A percentile compares a stretch with the other conserved stretches of the same genome.
These are phyloP conservation scores for Schwanniomyces sp. DNA, from an alignment of 805 yeast genomes.

Conservation along the genomic window DNA sequence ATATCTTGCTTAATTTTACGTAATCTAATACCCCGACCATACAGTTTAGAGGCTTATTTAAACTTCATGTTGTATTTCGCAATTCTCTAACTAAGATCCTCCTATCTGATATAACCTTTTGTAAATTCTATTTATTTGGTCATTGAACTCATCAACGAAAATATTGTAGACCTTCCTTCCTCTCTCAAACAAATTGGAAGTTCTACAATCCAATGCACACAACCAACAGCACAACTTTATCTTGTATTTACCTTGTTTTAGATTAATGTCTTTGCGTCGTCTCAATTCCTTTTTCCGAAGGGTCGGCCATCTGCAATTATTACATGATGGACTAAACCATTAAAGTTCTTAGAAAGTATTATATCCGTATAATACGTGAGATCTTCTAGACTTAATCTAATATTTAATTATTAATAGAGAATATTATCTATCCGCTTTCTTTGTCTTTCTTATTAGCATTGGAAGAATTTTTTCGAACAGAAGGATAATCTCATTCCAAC, in stretches of 20 bases:
- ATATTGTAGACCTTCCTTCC: too few species aligned
- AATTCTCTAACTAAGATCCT: too few species aligned
- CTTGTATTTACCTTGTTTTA: constrained; percentile 19
- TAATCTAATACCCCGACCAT: too few species aligned
- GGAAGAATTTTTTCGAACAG: too few species aligned
- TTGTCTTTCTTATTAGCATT: neutral
- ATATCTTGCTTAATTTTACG: too few species aligned
- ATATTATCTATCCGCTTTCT: neutral
- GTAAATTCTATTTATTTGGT: too few species aligned
- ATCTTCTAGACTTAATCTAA: neutral
- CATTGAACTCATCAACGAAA: too few species aligned
- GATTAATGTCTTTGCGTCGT: constrained; percentile 16
- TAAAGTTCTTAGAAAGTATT: neutral
- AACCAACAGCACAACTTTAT: constrained; percentile 23
- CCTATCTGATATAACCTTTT: too few species aligned
- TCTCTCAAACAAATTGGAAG: too few species aligned
- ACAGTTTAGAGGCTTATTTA: too few species aligned
- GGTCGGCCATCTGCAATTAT: constrained; percentile 31
- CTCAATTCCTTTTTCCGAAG: constrained; percentile 31
- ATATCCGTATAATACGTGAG: neutral
- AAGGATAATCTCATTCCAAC: too few species aligned
- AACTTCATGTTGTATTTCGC: too few species aligned
- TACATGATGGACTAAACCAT: constrained; percentile 21
- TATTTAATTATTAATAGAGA: neutral
- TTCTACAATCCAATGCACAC: constrained; percentile 28